A percentile compares a stretch with the other conserved stretches of the same genome.
Conservation (phyloP, 805 yeast species). For the Candida sphagnicola region DNA sequence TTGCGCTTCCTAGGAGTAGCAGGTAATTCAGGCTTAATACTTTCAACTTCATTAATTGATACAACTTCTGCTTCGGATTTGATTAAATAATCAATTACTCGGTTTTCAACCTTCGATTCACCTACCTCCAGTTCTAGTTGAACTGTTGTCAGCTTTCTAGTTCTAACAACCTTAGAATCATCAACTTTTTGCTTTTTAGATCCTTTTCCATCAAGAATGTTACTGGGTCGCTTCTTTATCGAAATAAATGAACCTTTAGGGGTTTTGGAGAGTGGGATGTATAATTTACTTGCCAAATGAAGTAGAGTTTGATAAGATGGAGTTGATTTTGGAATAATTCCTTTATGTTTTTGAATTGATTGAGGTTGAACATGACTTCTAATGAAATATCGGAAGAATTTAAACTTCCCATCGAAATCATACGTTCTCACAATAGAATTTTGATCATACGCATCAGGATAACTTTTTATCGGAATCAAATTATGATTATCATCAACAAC, state of each 20-base stretch:
- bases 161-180: conserved; percentile 1
- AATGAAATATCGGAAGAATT: conserved; percentile 58
- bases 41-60: not conserved
- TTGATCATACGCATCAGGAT: conserved; percentile 24
- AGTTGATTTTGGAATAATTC: not conserved
- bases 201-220: not conserved
- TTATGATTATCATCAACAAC: conserved; percentile 22
- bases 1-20: not conserved
- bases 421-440: conserved; percentile 50
- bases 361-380: conserved; percentile 11
- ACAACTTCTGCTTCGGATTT: not conserved
- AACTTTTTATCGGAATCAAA: conserved; percentile 21
- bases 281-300: conserved; percentile 11
- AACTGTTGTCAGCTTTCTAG: conserved; percentile 1
- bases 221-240: conserved; percentile 13
- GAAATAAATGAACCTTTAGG: conserved; percentile 18
- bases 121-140: not conserved
- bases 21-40: not conserved
- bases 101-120: too few relatives aligned
- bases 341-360: conserved; percentile 4
- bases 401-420: conserved; percentile 71
- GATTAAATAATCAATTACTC: not conserved
- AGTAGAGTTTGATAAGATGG: conserved; percentile 3
- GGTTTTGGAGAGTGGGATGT: conserved; percentile 20
- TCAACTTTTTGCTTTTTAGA: conserved; percentile 4